These are phyloP conservation scores for Apiospora aurea DNA, from an alignment of 2,329 filamentous ascomycete species.

Conservation along the genomic window DNA sequence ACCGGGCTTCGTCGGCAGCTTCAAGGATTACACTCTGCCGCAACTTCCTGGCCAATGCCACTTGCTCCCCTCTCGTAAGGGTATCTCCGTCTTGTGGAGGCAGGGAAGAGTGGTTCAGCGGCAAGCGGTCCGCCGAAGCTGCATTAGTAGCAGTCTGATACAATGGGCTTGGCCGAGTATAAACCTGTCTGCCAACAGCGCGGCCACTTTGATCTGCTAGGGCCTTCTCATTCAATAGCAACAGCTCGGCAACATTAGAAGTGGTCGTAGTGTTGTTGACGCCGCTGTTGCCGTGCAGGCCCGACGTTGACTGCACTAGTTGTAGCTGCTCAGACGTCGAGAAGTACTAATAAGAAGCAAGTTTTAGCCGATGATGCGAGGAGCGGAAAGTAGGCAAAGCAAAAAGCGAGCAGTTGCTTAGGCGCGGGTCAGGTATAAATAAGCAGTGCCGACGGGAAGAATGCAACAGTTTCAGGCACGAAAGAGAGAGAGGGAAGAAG, in stretches of 20 bases:
- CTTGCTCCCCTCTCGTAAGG: conserved; percentile 72
- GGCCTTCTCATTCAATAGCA: conserved; percentile 9
- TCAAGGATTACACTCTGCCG: conserved; percentile 61
- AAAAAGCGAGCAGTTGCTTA: conserved; percentile 14
- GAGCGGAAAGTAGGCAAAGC: not conserved
- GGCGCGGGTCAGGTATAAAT: not conserved
- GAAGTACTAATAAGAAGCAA: conserved; percentile 56
- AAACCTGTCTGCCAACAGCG: conserved; percentile 9
- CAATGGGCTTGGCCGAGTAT: not conserved
- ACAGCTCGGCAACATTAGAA: conserved; percentile 26
- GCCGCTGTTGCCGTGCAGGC: conserved; percentile 29
- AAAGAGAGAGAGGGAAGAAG: not conserved
- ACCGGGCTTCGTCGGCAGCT: conserved; percentile 60
- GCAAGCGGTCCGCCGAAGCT: conserved; percentile 58
- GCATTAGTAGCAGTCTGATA: conserved; percentile 10
- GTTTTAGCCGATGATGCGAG: conserved; percentile 16
- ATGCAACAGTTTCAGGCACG: conserved; percentile 13
- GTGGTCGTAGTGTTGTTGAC: not conserved
- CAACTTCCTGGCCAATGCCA: conserved; percentile 58
- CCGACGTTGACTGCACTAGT: conserved; percentile 56
- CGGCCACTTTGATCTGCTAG: not conserved
- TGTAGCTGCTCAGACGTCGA: conserved; percentile 65
- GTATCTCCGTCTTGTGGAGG: conserved; percentile 68
- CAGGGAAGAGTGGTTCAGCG: conserved; percentile 68
- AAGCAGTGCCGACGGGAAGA: conserved; percentile 13